Conservation (phyloP, 352 stramenopile genomes). For the Pythium dissotocum region DNA sequence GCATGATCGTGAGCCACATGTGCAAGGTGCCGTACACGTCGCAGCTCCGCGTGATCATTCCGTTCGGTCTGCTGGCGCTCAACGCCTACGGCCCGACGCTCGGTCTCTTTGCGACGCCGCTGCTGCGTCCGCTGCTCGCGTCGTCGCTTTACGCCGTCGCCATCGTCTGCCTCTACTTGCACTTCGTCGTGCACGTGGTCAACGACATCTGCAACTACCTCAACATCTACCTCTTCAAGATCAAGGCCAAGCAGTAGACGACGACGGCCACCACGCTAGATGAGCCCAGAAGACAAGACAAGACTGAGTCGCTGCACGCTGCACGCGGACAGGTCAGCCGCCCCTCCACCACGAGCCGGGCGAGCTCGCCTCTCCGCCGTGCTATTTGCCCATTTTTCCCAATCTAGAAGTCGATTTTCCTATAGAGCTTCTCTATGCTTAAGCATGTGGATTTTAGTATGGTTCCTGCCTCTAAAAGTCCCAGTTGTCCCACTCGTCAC, state of each 20-base stretch:
- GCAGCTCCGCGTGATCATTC: conserved; percentile 81
- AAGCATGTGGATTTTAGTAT: background rate
- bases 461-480: conserved; percentile 46
- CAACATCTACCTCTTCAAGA: conserved; percentile 86
- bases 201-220: conserved; percentile 87
- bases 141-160: conserved; percentile 71
- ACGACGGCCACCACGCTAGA: too few species aligned
- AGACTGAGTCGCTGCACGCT: background rate
- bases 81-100: conserved; percentile 65
- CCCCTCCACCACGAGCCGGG: background rate
- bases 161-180: conserved; percentile 73
- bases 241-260: conserved; percentile 36
- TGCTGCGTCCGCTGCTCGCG: conserved; percentile 67
- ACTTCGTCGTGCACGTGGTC: conserved; percentile 82
- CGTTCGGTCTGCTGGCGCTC: conserved; percentile 71
- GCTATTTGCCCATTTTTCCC: background rate
- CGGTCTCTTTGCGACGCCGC: conserved; percentile 44
- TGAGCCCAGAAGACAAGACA: background rate
- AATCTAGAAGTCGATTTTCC: background rate
- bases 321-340: conserved; percentile 3
- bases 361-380: conserved; percentile 1
- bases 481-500: conserved; percentile 82
- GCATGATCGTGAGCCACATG: conserved; percentile 91
- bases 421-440: conserved; percentile 16
- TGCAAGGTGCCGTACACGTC: conserved; percentile 87